Base-by-base conservation (phyloP, 2,329 filamentous ascomycete species). In the Xylaria sp. region DNA sequence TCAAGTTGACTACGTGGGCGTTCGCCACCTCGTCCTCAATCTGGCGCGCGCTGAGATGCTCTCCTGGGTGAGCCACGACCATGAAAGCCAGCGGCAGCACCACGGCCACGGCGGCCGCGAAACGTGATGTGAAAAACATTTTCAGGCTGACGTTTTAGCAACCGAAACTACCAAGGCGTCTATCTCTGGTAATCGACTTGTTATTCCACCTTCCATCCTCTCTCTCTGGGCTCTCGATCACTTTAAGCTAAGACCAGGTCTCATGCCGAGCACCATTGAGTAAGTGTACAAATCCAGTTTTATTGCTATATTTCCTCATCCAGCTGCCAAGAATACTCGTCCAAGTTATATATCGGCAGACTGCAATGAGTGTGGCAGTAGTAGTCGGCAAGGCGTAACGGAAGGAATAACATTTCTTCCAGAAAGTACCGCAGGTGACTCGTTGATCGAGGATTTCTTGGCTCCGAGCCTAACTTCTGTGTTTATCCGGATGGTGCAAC, bases 51-150 rank as follows among this genome's bases (percentile, higher is more conserved):
- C 76, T 75, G 48, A 74, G 74, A 37, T 73, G 64, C 62, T 79
- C 78, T 37, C 75, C 76, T 0, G 78, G 78, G 23, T 80, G 78
- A 13, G 74, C 76, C 58, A 68, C 54, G 46, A 72, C 74, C 25
- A 72, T 18, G 15, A 69, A 69, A 13, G 70, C 68, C 46, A 77
- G 59, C 58, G 73, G 75, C 50, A 77, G 67, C 46, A 70, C 68
- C 25, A 71, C 64, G 52, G 72, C 74, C 71, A 76, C 41, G 20
- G 64, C 32, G 69, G 71, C 71, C 60, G 69, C 64, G 28, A 75
- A 62, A 23, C 72, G 71, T n/a, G 69, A 59, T 37, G 63, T 61
- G 51, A 74, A 72, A 52, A 75, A 72, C 75, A 77, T 76, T 61
- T 44, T 70, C 52, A 46, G 20, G 23, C n/a, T 44, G 10, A 8